Base-by-base conservation (phyloP, 169 alveolate genomes). In the Hepatocystis sp. region DNA sequence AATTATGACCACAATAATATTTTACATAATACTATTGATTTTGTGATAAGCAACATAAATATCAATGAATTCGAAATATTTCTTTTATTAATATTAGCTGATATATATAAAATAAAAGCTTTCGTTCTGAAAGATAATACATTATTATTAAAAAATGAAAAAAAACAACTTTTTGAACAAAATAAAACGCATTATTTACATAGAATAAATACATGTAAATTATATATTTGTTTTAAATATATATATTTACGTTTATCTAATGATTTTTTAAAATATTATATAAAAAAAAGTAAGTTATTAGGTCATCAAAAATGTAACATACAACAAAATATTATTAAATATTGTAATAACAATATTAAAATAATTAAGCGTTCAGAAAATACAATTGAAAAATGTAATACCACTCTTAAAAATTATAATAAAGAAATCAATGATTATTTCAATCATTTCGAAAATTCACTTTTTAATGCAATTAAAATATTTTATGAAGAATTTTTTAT, bases 401-500 rank as follows among this genome's bases (percentile, higher is more conserved):
- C 25, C 21, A 11, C 36, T 2, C 3, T 39, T 15, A 34, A 55
- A 23, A 55, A 39, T 23, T 39, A 40, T 61, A 30, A 56, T 19
- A 32, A 28, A 13, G 86, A 68, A 4, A 56, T 68, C 28, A 39
- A 8, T n/a, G 30, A 53, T 23, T 47, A 56, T 32, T 68, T 68
- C 28, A 19, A 28, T 15, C 34, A 68, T 19, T 68, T 68, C 27
- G 86, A 68, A 55, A 71, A 55, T 27, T 25, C 58, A 2, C 86
- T 68, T 68, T 40, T 68, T 13, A 68, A 68, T 68, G 51, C 67
- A 23, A 56, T 58, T 10, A 53, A 44, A 55, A 68, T 56, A 25
- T 55, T 34, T 55, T 68, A 68, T 34, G 86, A 68, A 56, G 68
- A 55, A 17, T 40, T 58, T n/a, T 68, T 68, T 27, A 36, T 68